Percentiles rank a stretch among this genome's conserved stretches.
phyloP scores from a whole-genome alignment of 1,284 basidiomycete species.

The Marasmius fiardii region DNA sequence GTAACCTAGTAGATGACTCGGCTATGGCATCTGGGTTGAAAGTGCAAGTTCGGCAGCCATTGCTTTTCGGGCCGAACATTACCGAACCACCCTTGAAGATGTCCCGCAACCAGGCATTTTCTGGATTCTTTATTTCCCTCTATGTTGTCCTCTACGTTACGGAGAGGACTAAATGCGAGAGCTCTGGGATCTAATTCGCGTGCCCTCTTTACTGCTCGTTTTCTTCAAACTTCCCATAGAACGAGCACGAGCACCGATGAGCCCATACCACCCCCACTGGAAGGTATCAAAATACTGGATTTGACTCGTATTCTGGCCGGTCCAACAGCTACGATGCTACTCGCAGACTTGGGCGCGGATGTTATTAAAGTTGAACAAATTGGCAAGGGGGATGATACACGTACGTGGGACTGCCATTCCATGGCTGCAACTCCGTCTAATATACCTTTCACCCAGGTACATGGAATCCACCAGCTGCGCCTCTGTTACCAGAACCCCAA shows the following conservation, averaged over 20 bases:
- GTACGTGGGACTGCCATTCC: constrained; percentile 36
- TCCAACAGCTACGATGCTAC: constrained; percentile 86
- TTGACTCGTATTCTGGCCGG: constrained; percentile 88
- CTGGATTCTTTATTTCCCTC: not conserved
- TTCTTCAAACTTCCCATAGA: not conserved
- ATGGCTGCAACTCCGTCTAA: constrained; percentile 2
- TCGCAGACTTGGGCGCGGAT: constrained; percentile 87
- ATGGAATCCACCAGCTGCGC: constrained; percentile 80
- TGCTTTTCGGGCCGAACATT: not conserved
- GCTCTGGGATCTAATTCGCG: not conserved
- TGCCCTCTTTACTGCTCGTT: not conserved
- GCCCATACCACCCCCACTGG: constrained; percentile 69
- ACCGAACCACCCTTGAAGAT: not conserved
- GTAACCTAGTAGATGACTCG: too few relatives aligned
- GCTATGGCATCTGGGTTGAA: too few relatives aligned
- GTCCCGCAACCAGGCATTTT: not conserved
- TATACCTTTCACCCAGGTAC: constrained; percentile 46
- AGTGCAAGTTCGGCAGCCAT: too few relatives aligned
- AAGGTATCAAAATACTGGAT: constrained; percentile 81
- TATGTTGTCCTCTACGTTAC: not conserved
- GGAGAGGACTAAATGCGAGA: not conserved
- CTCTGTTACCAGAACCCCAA: constrained; percentile 45
- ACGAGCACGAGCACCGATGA: not conserved
- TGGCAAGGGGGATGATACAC: constrained; percentile 85
- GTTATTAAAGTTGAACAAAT: constrained; percentile 90